Evolutionary conservation across 345 rosid genomes (phyloP).

Genomic region (Sonneratia alba): DNA sequence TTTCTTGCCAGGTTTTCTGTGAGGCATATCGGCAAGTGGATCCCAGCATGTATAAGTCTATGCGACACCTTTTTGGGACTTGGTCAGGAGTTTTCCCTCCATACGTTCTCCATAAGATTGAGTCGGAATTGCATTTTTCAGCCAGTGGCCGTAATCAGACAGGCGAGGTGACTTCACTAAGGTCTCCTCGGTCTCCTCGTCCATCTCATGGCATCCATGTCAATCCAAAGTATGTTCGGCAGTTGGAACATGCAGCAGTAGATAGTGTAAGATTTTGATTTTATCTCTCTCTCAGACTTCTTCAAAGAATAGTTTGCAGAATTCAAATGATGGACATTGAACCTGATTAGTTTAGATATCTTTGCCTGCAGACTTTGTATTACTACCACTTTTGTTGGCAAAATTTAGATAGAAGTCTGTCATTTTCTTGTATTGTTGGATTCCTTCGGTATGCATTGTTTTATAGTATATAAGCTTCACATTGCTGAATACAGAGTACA

Average conservation of each 20-base stretch:
- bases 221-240: constrained; percentile 88
- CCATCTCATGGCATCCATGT: constrained; percentile 92
- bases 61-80: constrained; percentile 94
- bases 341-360: not conserved
- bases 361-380: not conserved
- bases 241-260: constrained; percentile 50
- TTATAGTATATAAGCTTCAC: not conserved
- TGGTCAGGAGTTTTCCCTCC: constrained; percentile 85
- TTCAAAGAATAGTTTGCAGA: not conserved
- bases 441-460: not conserved
- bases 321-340: not conserved
- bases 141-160: constrained; percentile 40
- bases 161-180: constrained; percentile 31
- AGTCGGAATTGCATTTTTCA: constrained; percentile 54
- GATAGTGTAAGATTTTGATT: constrained; percentile 56
- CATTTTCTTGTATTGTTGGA: not conserved
- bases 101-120: constrained; percentile 61
- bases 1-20: constrained; percentile 55
- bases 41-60: constrained; percentile 53
- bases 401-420: not conserved
- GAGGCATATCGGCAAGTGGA: constrained; percentile 74
- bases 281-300: constrained; percentile 1
- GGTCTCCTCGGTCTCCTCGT: constrained; percentile 64
- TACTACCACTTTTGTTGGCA: not conserved
- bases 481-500: not conserved